Conservation (phyloP, 2,329 filamentous ascomycete species). For the Teratosphaeria zuluensis region DNA sequence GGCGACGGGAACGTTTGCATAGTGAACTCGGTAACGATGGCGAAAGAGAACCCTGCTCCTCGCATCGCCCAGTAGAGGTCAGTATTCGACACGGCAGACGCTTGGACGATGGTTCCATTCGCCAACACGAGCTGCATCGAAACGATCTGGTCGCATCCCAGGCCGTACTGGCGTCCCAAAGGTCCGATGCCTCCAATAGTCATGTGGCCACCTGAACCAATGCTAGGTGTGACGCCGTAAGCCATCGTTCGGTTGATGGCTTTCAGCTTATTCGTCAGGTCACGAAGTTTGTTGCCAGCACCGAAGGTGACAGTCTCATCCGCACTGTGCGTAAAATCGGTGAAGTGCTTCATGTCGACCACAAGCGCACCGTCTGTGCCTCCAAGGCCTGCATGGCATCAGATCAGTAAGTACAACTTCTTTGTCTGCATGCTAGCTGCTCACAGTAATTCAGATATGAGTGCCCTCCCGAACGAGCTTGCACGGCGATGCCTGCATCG, state of each 20-base stretch:
- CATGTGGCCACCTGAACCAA: neutral
- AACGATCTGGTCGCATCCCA: neutral
- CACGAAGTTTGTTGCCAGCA: neutral
- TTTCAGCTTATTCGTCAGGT: neutral
- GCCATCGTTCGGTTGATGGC: neutral
- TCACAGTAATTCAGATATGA: neutral
- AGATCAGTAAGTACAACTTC: neutral
- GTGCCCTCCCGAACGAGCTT: neutral
- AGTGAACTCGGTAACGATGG: slow-evolving; percentile 27
- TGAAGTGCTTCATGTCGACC: neutral
- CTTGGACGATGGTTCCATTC: slow-evolving; percentile 27
- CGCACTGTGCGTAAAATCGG: neutral
- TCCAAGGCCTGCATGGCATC: neutral
- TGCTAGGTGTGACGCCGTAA: neutral
- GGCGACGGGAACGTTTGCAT: slow-evolving; percentile 17
- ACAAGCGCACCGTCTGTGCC: neutral
- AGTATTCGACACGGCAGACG: slow-evolving; percentile 33
- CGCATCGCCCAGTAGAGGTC: slow-evolving; percentile 41
- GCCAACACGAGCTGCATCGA: slow-evolving; percentile 30
- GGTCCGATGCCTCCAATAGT: neutral
- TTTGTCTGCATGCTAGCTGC: neutral
- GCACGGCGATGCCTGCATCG: neutral
- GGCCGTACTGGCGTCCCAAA: neutral
- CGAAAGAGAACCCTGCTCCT: slow-evolving; percentile 36
- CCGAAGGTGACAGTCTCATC: neutral